Conservation (phyloP, 371 early-diverging fungal species). For the Circinella umbellata region DNA sequence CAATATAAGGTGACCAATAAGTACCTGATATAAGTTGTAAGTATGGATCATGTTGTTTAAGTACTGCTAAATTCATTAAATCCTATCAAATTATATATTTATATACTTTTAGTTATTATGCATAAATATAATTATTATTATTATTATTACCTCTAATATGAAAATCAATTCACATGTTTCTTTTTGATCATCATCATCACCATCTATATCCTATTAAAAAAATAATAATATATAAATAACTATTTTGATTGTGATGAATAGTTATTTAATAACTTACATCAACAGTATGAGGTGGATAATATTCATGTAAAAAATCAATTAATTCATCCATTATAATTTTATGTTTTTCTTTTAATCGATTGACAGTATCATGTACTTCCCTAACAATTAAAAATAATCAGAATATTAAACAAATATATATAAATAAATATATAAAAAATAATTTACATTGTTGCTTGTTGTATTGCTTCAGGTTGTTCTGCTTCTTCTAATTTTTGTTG, state of each 20-base stretch:
- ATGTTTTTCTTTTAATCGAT: constrained; percentile 17
- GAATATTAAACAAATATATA: background rate
- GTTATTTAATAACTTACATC: constrained; percentile 44
- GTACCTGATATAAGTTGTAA: constrained; percentile 42
- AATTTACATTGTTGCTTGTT: constrained; percentile 7
- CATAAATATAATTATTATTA: background rate
- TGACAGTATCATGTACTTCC: constrained; percentile 14
- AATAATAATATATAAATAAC: too few relatives aligned
- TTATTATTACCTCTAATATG: constrained; percentile 36
- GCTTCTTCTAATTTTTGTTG: constrained; percentile 20
- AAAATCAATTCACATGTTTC: constrained; percentile 38
- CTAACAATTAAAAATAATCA: background rate
- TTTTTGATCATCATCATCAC: constrained; percentile 5
- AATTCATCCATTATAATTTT: constrained; percentile 43
- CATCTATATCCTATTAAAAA: background rate
- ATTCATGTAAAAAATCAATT: constrained; percentile 45
- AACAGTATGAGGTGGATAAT: constrained; percentile 50
- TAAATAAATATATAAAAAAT: too few relatives aligned
- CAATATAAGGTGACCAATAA: constrained; percentile 62
- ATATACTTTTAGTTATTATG: background rate
- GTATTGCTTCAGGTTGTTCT: constrained; percentile 5
- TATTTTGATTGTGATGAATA: too few relatives aligned
- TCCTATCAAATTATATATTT: constrained; percentile 28
- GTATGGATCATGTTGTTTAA: constrained; percentile 53
- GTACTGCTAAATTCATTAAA: constrained; percentile 58